phyloP scores from a whole-genome alignment of 306 rosid genomes.

The Ochetophila trinervis region DNA sequence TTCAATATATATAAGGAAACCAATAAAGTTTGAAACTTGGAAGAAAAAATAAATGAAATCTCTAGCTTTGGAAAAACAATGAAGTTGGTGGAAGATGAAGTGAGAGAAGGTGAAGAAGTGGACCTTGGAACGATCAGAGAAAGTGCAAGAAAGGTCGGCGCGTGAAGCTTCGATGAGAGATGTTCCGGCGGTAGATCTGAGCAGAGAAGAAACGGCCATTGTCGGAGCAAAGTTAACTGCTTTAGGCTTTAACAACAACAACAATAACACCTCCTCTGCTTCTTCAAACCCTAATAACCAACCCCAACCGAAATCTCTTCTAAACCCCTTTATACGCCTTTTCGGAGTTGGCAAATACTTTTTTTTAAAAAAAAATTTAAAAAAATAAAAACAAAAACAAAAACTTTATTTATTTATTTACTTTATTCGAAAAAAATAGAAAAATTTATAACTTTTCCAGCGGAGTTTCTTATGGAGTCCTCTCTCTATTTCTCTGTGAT shows the following conservation, averaged over 20 bases:
- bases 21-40: not conserved
- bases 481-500: not conserved
- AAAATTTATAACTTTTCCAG: not conserved
- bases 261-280: not conserved
- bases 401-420: too few species aligned
- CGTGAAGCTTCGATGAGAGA: conserved; percentile 42
- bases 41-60: not conserved
- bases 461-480: conserved; percentile 31
- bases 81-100: not conserved
- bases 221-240: conserved; percentile 18
- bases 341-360: conserved; percentile 11
- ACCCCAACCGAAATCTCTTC: not conserved
- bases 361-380: too few species aligned
- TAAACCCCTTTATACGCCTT: conserved; percentile 19
- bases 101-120: not conserved
- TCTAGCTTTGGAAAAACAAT: not conserved
- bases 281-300: not conserved
- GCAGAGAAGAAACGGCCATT: conserved; percentile 71
- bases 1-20: not conserved
- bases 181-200: conserved; percentile 56
- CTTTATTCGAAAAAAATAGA: too few species aligned
- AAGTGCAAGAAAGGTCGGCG: conserved; percentile 29
- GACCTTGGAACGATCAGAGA: conserved; percentile 50
- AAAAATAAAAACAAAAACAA: too few species aligned
- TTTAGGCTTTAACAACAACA: too few species aligned